phyloP scores from a whole-genome alignment of 1,284 basidiomycete genomes.

The Moesziomyces globuligerus region DNA sequence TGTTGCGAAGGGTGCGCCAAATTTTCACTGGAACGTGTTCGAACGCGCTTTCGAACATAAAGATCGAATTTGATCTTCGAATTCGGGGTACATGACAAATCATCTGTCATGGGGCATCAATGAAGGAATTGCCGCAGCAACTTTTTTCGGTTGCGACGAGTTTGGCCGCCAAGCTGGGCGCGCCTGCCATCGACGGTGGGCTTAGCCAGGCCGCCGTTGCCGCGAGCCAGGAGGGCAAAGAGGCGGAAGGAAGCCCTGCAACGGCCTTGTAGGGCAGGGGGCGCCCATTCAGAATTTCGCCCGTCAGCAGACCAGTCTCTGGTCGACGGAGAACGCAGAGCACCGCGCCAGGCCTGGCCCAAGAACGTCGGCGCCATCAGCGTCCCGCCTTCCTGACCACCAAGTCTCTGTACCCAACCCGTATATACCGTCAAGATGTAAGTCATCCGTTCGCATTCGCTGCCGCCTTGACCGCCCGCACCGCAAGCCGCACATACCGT shows the following conservation, averaged over 20 bases:
- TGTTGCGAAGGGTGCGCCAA: background rate
- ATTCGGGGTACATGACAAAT: conserved; percentile 14
- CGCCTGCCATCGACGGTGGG: background rate
- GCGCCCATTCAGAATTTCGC: background rate
- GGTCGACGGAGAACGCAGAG: conserved; percentile 5
- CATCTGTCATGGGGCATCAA: background rate
- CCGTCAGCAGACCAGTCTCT: background rate
- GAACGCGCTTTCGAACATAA: conserved; percentile 1
- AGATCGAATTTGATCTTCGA: background rate
- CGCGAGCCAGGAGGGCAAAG: background rate
- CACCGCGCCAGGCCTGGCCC: conserved; percentile 1
- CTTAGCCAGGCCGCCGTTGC: no score
- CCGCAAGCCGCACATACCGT: background rate
- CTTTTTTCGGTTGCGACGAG: background rate
- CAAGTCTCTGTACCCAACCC: conserved; percentile 46
- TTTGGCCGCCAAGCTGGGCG: background rate
- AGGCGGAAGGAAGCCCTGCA: background rate
- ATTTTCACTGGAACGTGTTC: background rate
- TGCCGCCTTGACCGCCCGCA: background rate
- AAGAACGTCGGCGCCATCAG: conserved; percentile 35
- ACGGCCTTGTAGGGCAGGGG: no score
- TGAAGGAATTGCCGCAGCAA: conserved; percentile 49
- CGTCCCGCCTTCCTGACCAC: conserved; percentile 31
- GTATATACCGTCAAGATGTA: conserved; percentile 53
- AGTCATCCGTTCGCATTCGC: conserved; percentile 14